Evolutionary conservation across 805 yeast genomes (phyloP).

Genomic region (Ogataea siamensis): DNA sequence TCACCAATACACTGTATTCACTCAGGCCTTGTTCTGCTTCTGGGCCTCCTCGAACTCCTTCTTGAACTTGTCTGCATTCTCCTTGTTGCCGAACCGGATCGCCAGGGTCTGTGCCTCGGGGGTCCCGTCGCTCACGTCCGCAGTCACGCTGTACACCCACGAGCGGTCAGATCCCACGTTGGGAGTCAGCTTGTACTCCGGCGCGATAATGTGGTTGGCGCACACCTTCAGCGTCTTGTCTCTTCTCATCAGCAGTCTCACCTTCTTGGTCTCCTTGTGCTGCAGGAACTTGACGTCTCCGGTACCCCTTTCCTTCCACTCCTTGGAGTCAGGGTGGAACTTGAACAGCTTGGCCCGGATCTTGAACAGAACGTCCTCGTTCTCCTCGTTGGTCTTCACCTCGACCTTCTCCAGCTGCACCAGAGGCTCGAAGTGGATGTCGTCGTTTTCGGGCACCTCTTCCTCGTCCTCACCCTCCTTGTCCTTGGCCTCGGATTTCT

Average conservation of each 20-base stretch:
- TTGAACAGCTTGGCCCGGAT: conserved; percentile 94
- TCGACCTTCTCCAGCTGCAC: conserved; percentile 95
- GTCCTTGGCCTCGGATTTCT: conserved; percentile 32
- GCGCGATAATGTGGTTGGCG: conserved; percentile 88
- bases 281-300: conserved; percentile 96
- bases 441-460: conserved; percentile 67
- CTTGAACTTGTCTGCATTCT: conserved; percentile 93
- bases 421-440: conserved; percentile 94
- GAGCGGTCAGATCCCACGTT: conserved; percentile 97
- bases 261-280: conserved; percentile 79
- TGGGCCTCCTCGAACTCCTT: conserved; percentile 87
- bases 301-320: conserved; percentile 99
- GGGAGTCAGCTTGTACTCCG: conserved; percentile 81
- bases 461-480: conserved; percentile 45
- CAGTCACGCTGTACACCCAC: conserved; percentile 95
- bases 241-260: conserved; percentile 96
- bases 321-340: conserved; percentile 74
- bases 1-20: conserved; percentile 3
- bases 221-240: conserved; percentile 97
- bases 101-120: conserved; percentile 97
- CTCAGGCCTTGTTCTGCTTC: conserved; percentile 48
- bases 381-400: conserved; percentile 92
- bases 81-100: conserved; percentile 88
- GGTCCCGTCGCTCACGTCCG: conserved; percentile 92
- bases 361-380: conserved; percentile 79